Base-by-base conservation (phyloP, 1,139 yeast species). In the Spathaspora jeffriesii region DNA sequence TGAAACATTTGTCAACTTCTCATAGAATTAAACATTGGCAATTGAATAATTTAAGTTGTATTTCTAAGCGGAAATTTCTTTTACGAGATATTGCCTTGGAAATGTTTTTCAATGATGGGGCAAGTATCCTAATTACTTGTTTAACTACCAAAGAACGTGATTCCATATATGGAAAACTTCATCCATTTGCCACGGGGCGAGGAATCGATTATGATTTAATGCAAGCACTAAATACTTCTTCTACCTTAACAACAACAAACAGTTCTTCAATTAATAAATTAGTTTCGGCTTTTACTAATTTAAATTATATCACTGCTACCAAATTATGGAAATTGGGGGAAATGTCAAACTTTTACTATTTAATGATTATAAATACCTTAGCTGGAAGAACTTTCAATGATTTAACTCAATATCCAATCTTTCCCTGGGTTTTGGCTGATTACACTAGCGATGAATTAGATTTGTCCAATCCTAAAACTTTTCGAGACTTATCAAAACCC, bases 351-450 rank as follows among this genome's bases (percentile, higher is more conserved):
- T 89, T 89, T 55, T 85, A 84, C 59, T 89, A 89, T 57, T 67
- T 89, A 55, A 85, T 88, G 82, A 76, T 86, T 18, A 70, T 89
- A 22, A 89, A 89, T 59, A 88, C 95, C 0, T 64, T 89, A 47
- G 95, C 96, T 0, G 97, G 97, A 0, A 70, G 96, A 54, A 88
- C 96, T 0, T 88, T 84, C 62, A 89, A 89, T 63, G 96, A 89
- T 61, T 65, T 89, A 47, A 88, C 96, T 0, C 97, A 89, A 55
- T 89, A 89, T 59, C 96, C 96, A 0, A 87, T 89, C 1, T 89
- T 89, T 54, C 97, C 97, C 0, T 89, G 96, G 96, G 88, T 89
- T 0, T 76, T 89, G 50, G 84, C 95, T 0, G 96, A 89, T 60
- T 88, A 89, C 59, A 73, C 80, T 1, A 85, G 92, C 54, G 82